Conservation (phyloP, 495 filamentous ascomycete genomes). For the Penicillium ucsense region DNA sequence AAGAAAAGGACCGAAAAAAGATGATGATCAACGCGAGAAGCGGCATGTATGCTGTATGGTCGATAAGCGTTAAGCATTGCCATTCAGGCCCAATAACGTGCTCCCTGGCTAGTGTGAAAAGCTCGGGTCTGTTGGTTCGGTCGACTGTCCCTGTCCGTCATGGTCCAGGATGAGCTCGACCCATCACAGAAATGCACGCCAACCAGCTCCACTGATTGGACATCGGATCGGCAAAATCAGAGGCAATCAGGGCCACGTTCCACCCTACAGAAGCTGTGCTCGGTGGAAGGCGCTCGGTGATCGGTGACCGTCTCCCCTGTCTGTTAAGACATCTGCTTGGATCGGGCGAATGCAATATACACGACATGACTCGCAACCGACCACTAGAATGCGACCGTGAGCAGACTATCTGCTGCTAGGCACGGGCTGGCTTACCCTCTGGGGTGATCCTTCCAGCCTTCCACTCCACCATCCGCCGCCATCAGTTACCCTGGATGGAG, state of each 20-base stretch:
- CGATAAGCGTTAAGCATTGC: too few species aligned
- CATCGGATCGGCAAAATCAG: not conserved
- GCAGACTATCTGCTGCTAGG: not conserved
- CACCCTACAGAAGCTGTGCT: constrained; percentile 1
- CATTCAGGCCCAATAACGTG: too few species aligned
- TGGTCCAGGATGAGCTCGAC: not conserved
- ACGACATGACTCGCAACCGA: constrained; percentile 19
- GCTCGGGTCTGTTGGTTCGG: too few species aligned
- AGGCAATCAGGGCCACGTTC: constrained; percentile 7
- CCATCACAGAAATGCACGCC: constrained; percentile 3
- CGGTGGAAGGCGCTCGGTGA: not conserved
- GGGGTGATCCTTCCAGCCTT: not conserved
- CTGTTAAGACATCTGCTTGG: constrained; percentile 4
- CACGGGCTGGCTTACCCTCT: not conserved
- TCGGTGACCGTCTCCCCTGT: constrained; percentile 1
- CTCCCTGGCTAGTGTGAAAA: too few species aligned
- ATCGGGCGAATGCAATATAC: constrained; percentile 9
- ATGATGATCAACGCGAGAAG: not conserved
- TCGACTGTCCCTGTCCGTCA: not conserved
- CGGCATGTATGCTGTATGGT: not conserved
- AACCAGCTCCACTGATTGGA: constrained; percentile 2
- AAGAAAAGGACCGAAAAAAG: not conserved
- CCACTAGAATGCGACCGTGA: constrained; percentile 7
- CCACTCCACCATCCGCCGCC: not conserved
- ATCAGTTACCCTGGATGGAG: too few species aligned